A percentile compares a stretch with the other conserved stretches of the same genome.
Evolutionary conservation across 768 basidiomycete species (phyloP).

Genomic region (Coprinopsis sp.): DNA sequence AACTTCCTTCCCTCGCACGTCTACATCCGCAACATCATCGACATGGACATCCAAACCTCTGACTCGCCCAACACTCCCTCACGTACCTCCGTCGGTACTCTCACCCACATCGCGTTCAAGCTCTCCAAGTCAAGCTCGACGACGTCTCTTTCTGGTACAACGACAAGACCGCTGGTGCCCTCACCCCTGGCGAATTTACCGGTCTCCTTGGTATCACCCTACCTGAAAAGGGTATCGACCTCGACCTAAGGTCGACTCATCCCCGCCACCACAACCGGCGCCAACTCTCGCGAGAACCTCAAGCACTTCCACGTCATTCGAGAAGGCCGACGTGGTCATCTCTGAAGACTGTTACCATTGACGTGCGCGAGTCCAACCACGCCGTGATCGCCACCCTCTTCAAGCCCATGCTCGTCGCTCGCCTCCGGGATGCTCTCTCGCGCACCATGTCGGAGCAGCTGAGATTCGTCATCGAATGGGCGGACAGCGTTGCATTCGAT

Average conservation of each 20-base stretch:
- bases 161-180: conserved; percentile 47
- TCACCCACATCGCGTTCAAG: conserved; percentile 66
- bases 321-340: conserved; percentile 49
- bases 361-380: conserved; percentile 61
- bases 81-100: conserved; percentile 51
- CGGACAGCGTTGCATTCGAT: conserved; percentile 58
- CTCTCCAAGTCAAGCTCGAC: conserved; percentile 55
- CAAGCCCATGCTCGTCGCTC: conserved; percentile 52
- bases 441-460: conserved; percentile 54
- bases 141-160: conserved; percentile 74
- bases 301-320: conserved; percentile 57
- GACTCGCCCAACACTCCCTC: conserved; percentile 32
- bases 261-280: conserved; percentile 42
- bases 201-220: conserved; percentile 60
- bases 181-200: conserved; percentile 54
- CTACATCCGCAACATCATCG: conserved; percentile 68
- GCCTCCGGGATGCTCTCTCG: conserved; percentile 59
- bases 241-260: conserved; percentile 64
- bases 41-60: conserved; percentile 41
- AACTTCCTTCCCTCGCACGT: conserved; percentile 65
- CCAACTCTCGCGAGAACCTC: conserved; percentile 33
- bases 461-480: conserved; percentile 43
- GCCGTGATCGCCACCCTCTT: conserved; percentile 56
- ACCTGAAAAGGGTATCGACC: conserved; percentile 61
- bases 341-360: conserved; percentile 51